Evolutionary conservation across 75 land plant species (phyloP), one percentile per base, ranked within the genome.

Genomic region (Larix kaempferi): DNA sequence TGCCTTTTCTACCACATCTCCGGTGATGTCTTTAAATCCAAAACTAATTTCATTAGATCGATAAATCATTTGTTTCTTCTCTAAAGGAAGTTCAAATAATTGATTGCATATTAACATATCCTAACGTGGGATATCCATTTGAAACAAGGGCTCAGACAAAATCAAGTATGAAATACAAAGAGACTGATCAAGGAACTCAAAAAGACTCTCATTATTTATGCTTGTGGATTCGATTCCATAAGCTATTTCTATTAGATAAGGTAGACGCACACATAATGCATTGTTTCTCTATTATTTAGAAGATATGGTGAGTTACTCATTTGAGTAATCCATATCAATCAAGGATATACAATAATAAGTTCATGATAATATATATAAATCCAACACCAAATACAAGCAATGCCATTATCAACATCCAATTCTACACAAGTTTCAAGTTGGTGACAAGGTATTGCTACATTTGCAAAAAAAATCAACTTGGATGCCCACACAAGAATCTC

Each of bases 161-260:
- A 80, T 73, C 5, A 88, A 80, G 10, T 85, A 76, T 6, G 89
- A 87, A 12, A 88, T 84, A 10, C 78, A 67, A 11, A 82, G 80
- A 0, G 86, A 80, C 8, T 78, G 71, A 14, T 82, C 73, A 8
- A 88, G 86, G 66, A 82, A 88, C 2, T 88, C 84, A 4, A 82
- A 23, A 21, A 88, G 78, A 22, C 79, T 80, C 0, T 82, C 86
- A 21, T 77, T 84, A 63, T 88, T 84, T 1, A 78, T 59, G 57
- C 79, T 56, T 0, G 80, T 74, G 0, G 86, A 77, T 37, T 81
- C 77, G 0, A 77, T 55, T 12, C 87, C 87, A 25, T 81, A 57
- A 15, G 76, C 78, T 14, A 76, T 23, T 35, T 67, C 82, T 12
- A 82, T 74, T 54, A 87, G 84, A 10, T 84, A 80, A 0, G 89